Percentiles rank a stretch among this genome's conserved stretches.
Conservation (phyloP, 768 basidiomycete genomes). For the Suillus weaverae region DNA sequence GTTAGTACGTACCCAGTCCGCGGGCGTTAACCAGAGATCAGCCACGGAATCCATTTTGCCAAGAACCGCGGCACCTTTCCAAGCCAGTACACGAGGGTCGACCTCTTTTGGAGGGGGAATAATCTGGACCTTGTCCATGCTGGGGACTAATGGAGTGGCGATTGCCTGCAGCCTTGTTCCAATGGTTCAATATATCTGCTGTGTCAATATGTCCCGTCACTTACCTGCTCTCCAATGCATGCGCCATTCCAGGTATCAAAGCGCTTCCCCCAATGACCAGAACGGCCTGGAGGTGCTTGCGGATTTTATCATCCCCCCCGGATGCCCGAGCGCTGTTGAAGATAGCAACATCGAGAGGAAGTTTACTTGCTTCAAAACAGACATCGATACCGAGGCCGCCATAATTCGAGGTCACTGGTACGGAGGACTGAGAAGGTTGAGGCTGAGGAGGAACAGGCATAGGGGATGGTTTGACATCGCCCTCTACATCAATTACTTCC, state of each 20-base stretch:
- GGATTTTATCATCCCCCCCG: constrained; percentile 85
- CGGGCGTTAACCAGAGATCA: constrained; percentile 84
- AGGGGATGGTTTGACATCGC: constrained; percentile 37
- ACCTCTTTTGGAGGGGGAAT: constrained; percentile 94
- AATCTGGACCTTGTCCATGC: constrained; percentile 87
- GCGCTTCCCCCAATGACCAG: constrained; percentile 86
- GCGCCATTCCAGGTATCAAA: constrained; percentile 76
- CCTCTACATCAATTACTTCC: constrained; percentile 52
- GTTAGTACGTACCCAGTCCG: constrained; percentile 75
- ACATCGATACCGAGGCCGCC: constrained; percentile 69
- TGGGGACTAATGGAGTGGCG: constrained; percentile 75
- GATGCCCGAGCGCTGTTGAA: constrained; percentile 89
- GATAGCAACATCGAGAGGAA: constrained; percentile 90
- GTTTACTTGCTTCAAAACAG: constrained; percentile 80
- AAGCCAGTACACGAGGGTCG: constrained; percentile 84
- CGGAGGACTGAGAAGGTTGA: constrained; percentile 14
- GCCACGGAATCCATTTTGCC: constrained; percentile 88
- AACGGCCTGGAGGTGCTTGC: constrained; percentile 85
- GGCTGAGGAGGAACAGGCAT: constrained; percentile 29
- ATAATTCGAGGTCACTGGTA: constrained; percentile 33
- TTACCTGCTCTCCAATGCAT: constrained; percentile 86
- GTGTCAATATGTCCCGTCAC: background rate
- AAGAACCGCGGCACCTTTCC: constrained; percentile 94
- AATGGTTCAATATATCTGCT: background rate
- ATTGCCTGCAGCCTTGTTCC: constrained; percentile 70